A percentile compares a stretch with the other conserved stretches of the same genome.
Conservation (phyloP, 2,329 filamentous ascomycete species). For the Alternaria viburni region DNA sequence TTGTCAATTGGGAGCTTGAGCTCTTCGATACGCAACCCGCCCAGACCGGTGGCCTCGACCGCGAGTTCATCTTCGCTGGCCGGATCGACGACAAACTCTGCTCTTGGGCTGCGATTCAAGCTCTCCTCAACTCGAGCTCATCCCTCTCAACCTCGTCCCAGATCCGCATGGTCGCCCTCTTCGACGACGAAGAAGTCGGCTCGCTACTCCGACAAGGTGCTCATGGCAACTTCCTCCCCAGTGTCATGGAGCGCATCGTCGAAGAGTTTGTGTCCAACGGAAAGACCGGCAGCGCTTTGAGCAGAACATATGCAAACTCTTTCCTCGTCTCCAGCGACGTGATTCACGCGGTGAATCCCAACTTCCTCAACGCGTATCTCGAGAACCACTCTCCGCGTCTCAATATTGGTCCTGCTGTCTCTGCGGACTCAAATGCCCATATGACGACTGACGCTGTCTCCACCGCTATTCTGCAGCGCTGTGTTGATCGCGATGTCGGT, state of each 20-base stretch:
- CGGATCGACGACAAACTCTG: slow-evolving; percentile 98
- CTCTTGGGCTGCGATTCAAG: slow-evolving; percentile 88
- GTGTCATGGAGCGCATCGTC: slow-evolving; percentile 79
- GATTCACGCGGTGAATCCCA: slow-evolving; percentile 91
- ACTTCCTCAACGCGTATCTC: slow-evolving; percentile 85
- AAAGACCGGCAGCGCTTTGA: slow-evolving; percentile 63
- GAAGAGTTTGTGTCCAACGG: slow-evolving; percentile 64
- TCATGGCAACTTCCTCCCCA: slow-evolving; percentile 83
- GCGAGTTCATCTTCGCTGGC: slow-evolving; percentile 93
- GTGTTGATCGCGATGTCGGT: slow-evolving; percentile 69
- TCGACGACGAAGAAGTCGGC: slow-evolving; percentile 97
- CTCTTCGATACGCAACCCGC: slow-evolving; percentile 91
- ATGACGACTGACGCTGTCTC: slow-evolving; percentile 95
- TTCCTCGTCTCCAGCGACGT: slow-evolving; percentile 95
- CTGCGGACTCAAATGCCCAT: slow-evolving; percentile 86
- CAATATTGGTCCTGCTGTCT: slow-evolving; percentile 84
- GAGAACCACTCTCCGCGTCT: slow-evolving; percentile 84
- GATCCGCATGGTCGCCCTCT: slow-evolving; percentile 90
- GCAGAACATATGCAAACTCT: slow-evolving; percentile 86
- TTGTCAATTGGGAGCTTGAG: slow-evolving; percentile 96
- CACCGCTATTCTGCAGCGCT: slow-evolving; percentile 76
- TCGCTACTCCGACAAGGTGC: slow-evolving; percentile 90
- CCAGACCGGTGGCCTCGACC: slow-evolving; percentile 80
- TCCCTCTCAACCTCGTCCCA: slow-evolving; percentile 64
- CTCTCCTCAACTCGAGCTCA: slow-evolving; percentile 69